Evolutionary conservation across 2,329 filamentous ascomycete genomes (phyloP), one percentile per base, ranked within the genome.

Genomic region (Neocatenulostroma microsporum): DNA sequence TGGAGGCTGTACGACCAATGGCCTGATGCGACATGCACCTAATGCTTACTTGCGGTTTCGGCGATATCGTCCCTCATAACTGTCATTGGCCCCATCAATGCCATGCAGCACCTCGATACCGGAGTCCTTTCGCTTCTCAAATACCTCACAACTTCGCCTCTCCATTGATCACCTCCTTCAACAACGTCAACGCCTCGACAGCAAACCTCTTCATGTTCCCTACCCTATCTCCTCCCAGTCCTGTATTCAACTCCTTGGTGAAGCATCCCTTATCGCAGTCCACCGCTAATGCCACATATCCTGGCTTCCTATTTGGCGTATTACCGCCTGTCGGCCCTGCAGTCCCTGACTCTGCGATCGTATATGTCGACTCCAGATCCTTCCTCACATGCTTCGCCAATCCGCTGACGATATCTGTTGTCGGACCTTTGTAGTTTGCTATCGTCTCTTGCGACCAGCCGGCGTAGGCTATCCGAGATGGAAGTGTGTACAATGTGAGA

Each of bases 191-290:
- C 17, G 62, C 74, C 55, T 75, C 74, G 3, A 67, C 62, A 0
- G 76, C 74, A 65, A 81, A 81, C 24, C 57, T 56, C 40, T 80
- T 64, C 77, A 81, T 81, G 51, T 81, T 82, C 34, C 47, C 69
- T 51, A 73, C 69, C 38, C 77, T 60, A 50, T 79, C 68, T 3
- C 55, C 62, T 7, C 64, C 68, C 17, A 69, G 56, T 6, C 69
- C 72, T 1, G 76, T 80, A 35, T 74, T 66, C 19, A 75, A 49
- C 55, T 80, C 77, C 37, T 65, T 67, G 36, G 65, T 72, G 40
- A 67, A 64, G 0, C 63, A 69, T 0, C 69, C 73, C n/a, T 58
- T 58, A 13, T 71, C 66, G 10, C 65, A 66, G 15, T 68, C 68
- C 7, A 80, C 72, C n/a, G 76, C 76, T 24, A 82, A 54, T 12